phyloP scores from a whole-genome alignment of 495 filamentous ascomycete genomes.

The Pyronema domesticum region DNA sequence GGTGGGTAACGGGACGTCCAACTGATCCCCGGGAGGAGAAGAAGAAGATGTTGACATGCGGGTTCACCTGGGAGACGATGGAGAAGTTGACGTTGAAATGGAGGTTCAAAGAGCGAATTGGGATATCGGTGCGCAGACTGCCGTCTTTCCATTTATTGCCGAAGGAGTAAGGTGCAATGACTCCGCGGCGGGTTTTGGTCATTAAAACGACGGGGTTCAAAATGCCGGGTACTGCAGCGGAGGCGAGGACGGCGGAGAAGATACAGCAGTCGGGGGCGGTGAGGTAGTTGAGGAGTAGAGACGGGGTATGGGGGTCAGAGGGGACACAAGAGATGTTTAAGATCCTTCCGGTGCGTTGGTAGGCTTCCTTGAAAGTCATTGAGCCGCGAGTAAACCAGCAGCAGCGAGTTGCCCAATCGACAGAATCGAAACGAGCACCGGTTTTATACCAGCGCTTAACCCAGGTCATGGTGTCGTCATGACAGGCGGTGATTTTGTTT shows the following conservation, averaged over 20 bases:
- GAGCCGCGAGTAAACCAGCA: constrained; percentile 79
- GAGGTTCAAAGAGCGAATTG: constrained; percentile 76
- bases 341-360: constrained; percentile 81
- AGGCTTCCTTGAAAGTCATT: constrained; percentile 88
- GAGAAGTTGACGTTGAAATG: constrained; percentile 98
- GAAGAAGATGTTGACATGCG: constrained; percentile 95
- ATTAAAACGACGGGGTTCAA: constrained; percentile 91
- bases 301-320: constrained; percentile 58
- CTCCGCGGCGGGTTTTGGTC: constrained; percentile 69
- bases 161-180: constrained; percentile 69
- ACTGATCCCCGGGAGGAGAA: constrained; percentile 85
- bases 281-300: constrained; percentile 70
- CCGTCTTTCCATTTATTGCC: constrained; percentile 99
- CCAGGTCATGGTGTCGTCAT: constrained; percentile 53
- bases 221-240: constrained; percentile 89
- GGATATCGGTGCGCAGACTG: constrained; percentile 81
- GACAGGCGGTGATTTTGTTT: constrained; percentile 66
- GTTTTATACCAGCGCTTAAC: constrained; percentile 71
- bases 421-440: constrained; percentile 79
- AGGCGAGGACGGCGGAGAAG: constrained; percentile 91
- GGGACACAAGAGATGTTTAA: constrained; percentile 95
- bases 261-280: constrained; percentile 93
- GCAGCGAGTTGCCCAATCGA: constrained; percentile 75
- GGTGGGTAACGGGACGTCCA: constrained; percentile 84
- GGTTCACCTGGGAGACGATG: constrained; percentile 92